Base-by-base conservation (phyloP, 371 early-diverging fungal species). In the Amoeboaphelidium occidentale region DNA sequence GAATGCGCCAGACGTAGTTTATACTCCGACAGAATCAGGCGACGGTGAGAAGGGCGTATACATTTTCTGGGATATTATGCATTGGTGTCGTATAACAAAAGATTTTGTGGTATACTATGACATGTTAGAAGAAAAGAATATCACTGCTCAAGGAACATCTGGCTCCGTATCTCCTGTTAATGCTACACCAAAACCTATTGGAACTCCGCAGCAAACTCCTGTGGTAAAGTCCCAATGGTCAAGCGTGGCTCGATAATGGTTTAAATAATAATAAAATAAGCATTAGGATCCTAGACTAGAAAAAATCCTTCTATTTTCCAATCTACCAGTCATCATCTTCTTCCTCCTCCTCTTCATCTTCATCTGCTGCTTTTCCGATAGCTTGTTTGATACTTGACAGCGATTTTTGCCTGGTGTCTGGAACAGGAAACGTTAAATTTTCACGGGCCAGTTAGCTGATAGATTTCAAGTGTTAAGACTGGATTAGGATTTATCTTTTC, bases 121-220 rank as follows among this genome's bases (percentile, higher is more conserved):
- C 50, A 65, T 72, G 22, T 64, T 89, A 49, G 90, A 87, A 61
- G 87, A 83, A n/a, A n/a, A n/a, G n/a, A n/a, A n/a, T n/a, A n/a
- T n/a, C n/a, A n/a, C n/a, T n/a, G n/a, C n/a, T n/a, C n/a, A n/a
- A n/a, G n/a, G n/a, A n/a, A n/a, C n/a, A n/a, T n/a, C n/a, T n/a
- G n/a, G n/a, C n/a, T n/a, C n/a, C n/a, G n/a, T n/a, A n/a, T n/a
- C n/a, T n/a, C n/a, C n/a, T n/a, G n/a, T n/a, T n/a, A n/a, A n/a
- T n/a, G n/a, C n/a, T n/a, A n/a, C n/a, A n/a, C n/a, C n/a, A n/a
- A n/a, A n/a, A n/a, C n/a, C n/a, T n/a, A n/a, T n/a, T n/a, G n/a
- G n/a, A n/a, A n/a, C n/a, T n/a, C n/a, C n/a, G n/a, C n/a, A n/a
- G n/a, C n/a, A n/a, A n/a, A n/a, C n/a, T n/a, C n/a, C n/a, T n/a